These are phyloP conservation scores for Buddleja alternifolia DNA, from an alignment of 257 asterid species.

Conservation along the genomic window DNA sequence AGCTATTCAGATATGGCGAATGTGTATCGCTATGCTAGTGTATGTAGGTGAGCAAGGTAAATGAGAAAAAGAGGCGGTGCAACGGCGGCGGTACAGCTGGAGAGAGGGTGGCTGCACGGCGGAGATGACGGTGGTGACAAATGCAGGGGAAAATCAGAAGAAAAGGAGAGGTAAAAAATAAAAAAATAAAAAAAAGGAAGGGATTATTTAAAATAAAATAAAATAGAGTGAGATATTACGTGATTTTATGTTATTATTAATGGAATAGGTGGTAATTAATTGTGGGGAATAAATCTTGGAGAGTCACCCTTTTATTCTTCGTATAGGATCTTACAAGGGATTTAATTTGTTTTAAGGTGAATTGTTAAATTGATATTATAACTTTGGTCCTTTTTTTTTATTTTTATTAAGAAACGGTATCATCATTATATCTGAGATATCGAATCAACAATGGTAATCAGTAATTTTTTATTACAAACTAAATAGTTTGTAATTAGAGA, in stretches of 20 bases:
- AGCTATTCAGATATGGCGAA: not conserved
- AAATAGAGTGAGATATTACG: not conserved
- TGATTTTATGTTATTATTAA: not conserved
- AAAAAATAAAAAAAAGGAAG: not conserved
- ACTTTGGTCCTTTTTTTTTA: too few relatives aligned
- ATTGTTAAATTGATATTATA: too few relatives aligned
- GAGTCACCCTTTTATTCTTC: not conserved
- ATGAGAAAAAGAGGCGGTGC: not conserved
- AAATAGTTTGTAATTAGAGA: too few relatives aligned
- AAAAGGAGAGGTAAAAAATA: not conserved
- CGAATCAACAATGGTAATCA: too few relatives aligned
- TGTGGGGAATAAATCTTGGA: constrained; percentile 23
- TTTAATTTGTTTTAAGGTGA: too few relatives aligned
- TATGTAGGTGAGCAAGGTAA: too few relatives aligned
- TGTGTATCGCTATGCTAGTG: not conserved
- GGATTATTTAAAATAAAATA: constrained; percentile 8
- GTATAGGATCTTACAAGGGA: not conserved
- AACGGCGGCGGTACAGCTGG: constrained; percentile 23
- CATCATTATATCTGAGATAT: too few relatives aligned
- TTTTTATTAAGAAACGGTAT: too few relatives aligned
- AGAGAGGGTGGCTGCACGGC: constrained; percentile 28
- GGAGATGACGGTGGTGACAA: constrained; percentile 25
- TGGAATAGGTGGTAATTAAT: constrained; percentile 11
- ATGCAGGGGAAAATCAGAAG: constrained; percentile 20
- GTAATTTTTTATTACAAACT: too few relatives aligned